A percentile compares a stretch with the other conserved stretches of the same genome.
Evolutionary conservation across 225 moss, liverwort and hornwort genomes (phyloP).

Genomic region (Pleurozium schreberi): DNA sequence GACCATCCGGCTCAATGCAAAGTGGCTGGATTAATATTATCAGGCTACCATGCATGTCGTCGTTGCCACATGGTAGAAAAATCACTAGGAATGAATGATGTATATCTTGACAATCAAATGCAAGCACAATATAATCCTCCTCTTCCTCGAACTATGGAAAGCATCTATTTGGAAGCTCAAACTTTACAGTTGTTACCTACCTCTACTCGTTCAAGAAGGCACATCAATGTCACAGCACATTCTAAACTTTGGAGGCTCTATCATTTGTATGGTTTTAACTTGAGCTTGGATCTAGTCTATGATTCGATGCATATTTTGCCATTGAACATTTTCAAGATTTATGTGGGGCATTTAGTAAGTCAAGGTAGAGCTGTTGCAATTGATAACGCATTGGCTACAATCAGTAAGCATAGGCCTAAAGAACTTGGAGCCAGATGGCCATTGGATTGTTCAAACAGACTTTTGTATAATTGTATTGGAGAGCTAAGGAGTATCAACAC

Average conservation of each 20-base stretch:
- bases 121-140: not conserved
- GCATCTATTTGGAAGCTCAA: not conserved
- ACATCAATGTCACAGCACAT: not conserved
- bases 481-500: not conserved
- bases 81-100: accelerated
- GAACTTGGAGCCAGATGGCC: not conserved
- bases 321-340: not conserved
- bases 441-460: not conserved
- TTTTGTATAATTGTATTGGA: not conserved
- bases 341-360: not conserved
- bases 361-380: not conserved
- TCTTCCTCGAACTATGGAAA: accelerated
- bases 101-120: not conserved
- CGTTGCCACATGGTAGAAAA: not conserved
- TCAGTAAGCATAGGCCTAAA: not conserved
- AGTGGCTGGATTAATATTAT: not conserved
- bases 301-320: not conserved
- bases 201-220: accelerated
- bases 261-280: not conserved
- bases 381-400: not conserved
- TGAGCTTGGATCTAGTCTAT: not conserved
- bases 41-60: not conserved
- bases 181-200: accelerated
- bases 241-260: not conserved
- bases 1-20: not conserved